These are phyloP conservation scores for Lactarius hengduanensis DNA, from an alignment of 768 basidiomycete species.

Conservation along the genomic window DNA sequence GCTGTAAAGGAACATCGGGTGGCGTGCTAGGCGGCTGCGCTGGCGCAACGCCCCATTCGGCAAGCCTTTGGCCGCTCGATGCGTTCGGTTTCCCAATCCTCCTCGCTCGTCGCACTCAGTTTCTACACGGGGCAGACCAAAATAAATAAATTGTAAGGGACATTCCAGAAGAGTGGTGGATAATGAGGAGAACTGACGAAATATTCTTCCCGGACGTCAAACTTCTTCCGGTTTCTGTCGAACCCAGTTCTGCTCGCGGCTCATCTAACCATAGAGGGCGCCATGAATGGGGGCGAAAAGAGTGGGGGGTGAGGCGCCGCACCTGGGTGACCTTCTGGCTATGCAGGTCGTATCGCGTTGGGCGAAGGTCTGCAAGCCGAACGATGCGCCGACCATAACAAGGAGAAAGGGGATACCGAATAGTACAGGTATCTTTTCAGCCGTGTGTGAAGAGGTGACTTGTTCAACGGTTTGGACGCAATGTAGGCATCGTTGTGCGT, in stretches of 20 bases:
- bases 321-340: slow-evolving; percentile 76
- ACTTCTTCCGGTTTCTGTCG: slow-evolving; percentile 67
- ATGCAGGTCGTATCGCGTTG: slow-evolving; percentile 91
- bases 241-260: slow-evolving; percentile 79
- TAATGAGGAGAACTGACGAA: slow-evolving; percentile 61
- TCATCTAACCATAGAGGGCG: slow-evolving; percentile 45
- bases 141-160: slow-evolving; percentile 1
- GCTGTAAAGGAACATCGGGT: slow-evolving; percentile 2
- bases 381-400: slow-evolving; percentile 84
- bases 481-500: slow-evolving; percentile 21
- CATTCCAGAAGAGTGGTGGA: not conserved
- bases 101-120: slow-evolving; percentile 57
- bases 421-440: slow-evolving; percentile 50
- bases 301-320: slow-evolving; percentile 23
- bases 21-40: slow-evolving; percentile 43
- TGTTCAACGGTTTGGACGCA: slow-evolving; percentile 21
- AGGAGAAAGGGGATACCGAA: slow-evolving; percentile 89
- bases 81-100: slow-evolving; percentile 83
- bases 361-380: slow-evolving; percentile 77
- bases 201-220: slow-evolving; percentile 95
- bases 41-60: slow-evolving; percentile 90
- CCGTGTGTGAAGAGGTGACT: slow-evolving; percentile 15
- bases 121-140: slow-evolving; percentile 44
- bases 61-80: slow-evolving; percentile 78
- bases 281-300: not conserved